Evolutionary conservation across 129 eudicot species (phyloP), one percentile per base, ranked within the genome.

Genomic region (Centella asiatica): DNA sequence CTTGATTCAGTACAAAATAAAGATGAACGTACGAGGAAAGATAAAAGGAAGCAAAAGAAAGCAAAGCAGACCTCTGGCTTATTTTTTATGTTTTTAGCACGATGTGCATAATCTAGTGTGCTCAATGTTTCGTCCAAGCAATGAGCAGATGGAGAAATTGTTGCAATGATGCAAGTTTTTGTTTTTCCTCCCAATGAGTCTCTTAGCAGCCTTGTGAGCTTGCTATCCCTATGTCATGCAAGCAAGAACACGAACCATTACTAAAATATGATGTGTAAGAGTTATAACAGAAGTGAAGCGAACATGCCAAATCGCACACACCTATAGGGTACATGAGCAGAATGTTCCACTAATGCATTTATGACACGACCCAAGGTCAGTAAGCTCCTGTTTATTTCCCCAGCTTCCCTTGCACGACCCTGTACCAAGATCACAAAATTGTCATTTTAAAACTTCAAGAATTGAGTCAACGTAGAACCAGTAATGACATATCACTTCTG

Each of bases 151-250:
- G 94, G 89, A 65, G 96, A 88, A 61, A 88, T 74, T 17, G 96
- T 88, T 48, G 96, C 96, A 66, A 88, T 82, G 69, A 88, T 82
- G 70, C 96, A 88, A 32, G 96, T 88, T 73, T 88, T 88, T 22
- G 96, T 88, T 73, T 85, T 88, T 48, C 96, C 96, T 44, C 96
- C 96, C 53, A 88, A 79, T 42, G 96, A 88, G 57, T 88, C 96
- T 69, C 96, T 71, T 56, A 88, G 73, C 44, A 88, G 72, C 74
- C 96, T 79, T 70, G 96, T 88, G 56, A 88, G 77, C 83, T 88
- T 88, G 72, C 96, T 88, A 61, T 88, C 96, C 76, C 96, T 88
- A 76, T 48, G 68, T 20, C 22, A 48, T 26, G 44, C 26, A 70
- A 55, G n/a, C 64, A 63, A 36, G 33, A 53, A 56, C 3, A 11